phyloP scores from a whole-genome alignment of 2,329 filamentous ascomycete species.

The Hypocreales sp. region DNA sequence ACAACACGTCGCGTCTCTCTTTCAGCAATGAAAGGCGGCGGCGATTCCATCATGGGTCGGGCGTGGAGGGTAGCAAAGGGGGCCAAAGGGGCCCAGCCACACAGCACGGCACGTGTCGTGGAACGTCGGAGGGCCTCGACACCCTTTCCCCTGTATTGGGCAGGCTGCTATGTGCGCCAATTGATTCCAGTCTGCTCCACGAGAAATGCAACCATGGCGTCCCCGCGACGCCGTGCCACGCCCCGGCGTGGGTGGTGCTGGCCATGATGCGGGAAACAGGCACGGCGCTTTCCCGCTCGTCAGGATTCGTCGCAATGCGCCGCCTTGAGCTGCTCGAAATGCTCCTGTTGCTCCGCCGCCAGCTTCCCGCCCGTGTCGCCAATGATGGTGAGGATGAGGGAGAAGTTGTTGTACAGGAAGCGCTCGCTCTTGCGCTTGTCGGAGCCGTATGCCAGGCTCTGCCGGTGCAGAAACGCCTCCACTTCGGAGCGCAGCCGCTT shows the following conservation, averaged over 20 bases:
- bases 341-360: conserved; percentile 55
- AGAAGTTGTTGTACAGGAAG: conserved; percentile 94
- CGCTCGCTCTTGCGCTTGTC: conserved; percentile 71
- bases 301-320: conserved; percentile 32
- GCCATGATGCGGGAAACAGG: too few species aligned
- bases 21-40: conserved; percentile 8
- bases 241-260: too few species aligned
- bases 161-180: too few species aligned
- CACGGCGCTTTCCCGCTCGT: too few species aligned
- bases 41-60: too few species aligned
- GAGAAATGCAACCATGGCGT: neutral
- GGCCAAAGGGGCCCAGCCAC: too few species aligned
- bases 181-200: too few species aligned
- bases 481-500: conserved; percentile 64
- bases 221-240: too few species aligned
- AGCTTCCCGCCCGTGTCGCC: conserved; percentile 60
- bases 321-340: conserved; percentile 54
- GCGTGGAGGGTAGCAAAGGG: too few species aligned
- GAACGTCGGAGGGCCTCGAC: too few species aligned
- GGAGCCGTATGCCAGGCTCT: conserved; percentile 55
- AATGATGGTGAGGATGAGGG: conserved; percentile 84
- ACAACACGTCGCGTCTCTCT: conserved; percentile 11
- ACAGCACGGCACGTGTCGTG: too few species aligned
- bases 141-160: too few species aligned
- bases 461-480: conserved; percentile 65